These are phyloP conservation scores for Lyophyllum semitale DNA, from an alignment of 768 basidiomycete species.

Conservation along the genomic window DNA sequence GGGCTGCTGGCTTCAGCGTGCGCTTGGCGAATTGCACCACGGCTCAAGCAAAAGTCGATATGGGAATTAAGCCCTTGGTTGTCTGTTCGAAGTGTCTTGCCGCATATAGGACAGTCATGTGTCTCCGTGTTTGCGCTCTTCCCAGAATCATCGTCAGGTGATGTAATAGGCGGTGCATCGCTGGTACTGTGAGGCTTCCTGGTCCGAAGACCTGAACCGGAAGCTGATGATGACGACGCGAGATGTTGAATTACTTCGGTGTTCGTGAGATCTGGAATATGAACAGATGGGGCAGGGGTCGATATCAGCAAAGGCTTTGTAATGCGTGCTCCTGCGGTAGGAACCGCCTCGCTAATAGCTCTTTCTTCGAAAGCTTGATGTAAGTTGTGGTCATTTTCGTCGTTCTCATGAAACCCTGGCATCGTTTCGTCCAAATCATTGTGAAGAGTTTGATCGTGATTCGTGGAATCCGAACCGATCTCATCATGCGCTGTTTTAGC, in stretches of 20 bases:
- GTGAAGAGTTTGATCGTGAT: slow-evolving; percentile 16
- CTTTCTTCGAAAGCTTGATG: slow-evolving; percentile 22
- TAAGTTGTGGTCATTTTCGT: slow-evolving; percentile 37
- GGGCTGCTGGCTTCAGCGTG: slow-evolving; percentile 42
- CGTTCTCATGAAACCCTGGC: slow-evolving; percentile 56
- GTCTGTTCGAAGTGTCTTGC: slow-evolving; percentile 59
- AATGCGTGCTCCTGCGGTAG: slow-evolving; percentile 1
- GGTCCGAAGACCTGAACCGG: not conserved
- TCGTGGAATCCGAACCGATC: slow-evolving; percentile 18
- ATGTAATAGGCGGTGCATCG: not conserved
- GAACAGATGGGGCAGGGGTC: slow-evolving; percentile 21
- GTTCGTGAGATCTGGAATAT: slow-evolving; percentile 4
- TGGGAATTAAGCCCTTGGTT: slow-evolving; percentile 86
- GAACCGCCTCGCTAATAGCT: slow-evolving; percentile 19
- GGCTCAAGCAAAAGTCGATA: slow-evolving; percentile 86
- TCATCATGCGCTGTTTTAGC: slow-evolving; percentile 28
- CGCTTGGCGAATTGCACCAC: slow-evolving; percentile 73
- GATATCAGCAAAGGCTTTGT: not conserved
- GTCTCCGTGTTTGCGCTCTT: slow-evolving; percentile 16
- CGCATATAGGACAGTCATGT: slow-evolving; percentile 76
- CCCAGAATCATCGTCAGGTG: not conserved
- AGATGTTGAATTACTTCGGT: not conserved
- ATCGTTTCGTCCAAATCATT: slow-evolving; percentile 36
- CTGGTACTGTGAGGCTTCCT: slow-evolving; percentile 9
- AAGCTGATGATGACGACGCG: not conserved